Evolutionary conservation across 345 rosid genomes (phyloP), one percentile per base, ranked within the genome.

Genomic region (Hibiscus syriacus): DNA sequence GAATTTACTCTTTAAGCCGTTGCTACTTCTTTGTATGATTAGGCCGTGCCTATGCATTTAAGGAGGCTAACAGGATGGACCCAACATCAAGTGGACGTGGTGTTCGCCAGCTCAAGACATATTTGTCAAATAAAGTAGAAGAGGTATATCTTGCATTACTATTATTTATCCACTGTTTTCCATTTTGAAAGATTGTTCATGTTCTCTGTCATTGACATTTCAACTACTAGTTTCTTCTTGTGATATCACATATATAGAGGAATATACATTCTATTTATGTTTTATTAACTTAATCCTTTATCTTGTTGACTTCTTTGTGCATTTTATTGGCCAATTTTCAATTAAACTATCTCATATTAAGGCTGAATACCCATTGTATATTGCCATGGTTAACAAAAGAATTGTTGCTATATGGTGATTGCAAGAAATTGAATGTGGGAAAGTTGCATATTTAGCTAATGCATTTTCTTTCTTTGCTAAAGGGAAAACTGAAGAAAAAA

Each of bases 81-180:
- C 89, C 87, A 43, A 57, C 71, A 13, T 77, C 98, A 41, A 68
- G 55, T 65, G 98, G 98, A 72, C 85, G 87, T 23, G 99, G 99
- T 30, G 96, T 90, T n/a, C 96, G 94, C 64, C 99, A 94, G 66
- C 92, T 89, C 67, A 94, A 90, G 90, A 92, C 98, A 46, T 86
- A 88, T 76, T 74, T 94, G 52, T 77, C 90, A 74, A 91, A 85
- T 64, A 84, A 67, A 74, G 80, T 92, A 57, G 93, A 92, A 79
- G 81, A 50, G 96, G 99, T 94, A 84, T 43, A 27, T 34, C 36
- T 78, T 58, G 4, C 27, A n/a, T 49, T 45, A 7, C 29, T 55
- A 3, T 20, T 63, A 63, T 26, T 25, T 43, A 2, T 16, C 34
- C 4, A 16, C 36, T 20, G 17, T 38, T 38, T 22, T 22, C 4